These are phyloP conservation scores for Cercospora canescens DNA, from an alignment of 2,329 filamentous ascomycete genomes.

Conservation along the genomic window DNA sequence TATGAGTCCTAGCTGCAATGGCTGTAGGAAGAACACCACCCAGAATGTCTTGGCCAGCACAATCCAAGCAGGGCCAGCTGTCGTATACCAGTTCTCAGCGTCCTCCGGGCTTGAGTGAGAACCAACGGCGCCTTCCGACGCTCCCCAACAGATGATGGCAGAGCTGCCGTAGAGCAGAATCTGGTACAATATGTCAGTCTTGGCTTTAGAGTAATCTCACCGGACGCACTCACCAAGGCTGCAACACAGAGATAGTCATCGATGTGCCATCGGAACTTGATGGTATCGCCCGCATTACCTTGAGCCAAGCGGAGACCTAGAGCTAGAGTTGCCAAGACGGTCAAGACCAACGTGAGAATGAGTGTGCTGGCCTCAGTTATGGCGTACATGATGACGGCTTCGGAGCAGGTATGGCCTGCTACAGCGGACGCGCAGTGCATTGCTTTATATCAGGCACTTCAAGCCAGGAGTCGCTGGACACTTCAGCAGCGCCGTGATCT, in stretches of 20 bases:
- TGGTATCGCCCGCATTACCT: conserved; percentile 11
- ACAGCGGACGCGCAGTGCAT: neutral
- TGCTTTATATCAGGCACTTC: neutral
- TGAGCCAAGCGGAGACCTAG: conserved; percentile 11
- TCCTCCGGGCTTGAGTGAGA: conserved; percentile 15
- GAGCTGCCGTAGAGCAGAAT: conserved; percentile 15
- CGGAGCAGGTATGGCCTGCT: neutral
- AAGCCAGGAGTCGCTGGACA: neutral
- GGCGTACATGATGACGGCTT: conserved; percentile 11
- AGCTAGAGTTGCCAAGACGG: conserved; percentile 13
- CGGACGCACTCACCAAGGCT: conserved; percentile 10
- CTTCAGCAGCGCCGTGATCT: neutral
- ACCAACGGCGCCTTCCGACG: conserved; percentile 9
- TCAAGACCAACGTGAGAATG: conserved; percentile 13
- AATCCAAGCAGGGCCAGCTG: conserved; percentile 15
- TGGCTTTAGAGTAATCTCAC: neutral
- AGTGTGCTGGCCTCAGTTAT: conserved; percentile 16
- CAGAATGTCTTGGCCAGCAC: conserved; percentile 17
- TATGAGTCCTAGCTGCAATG: conserved; percentile 13
- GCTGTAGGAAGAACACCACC: conserved; percentile 17
- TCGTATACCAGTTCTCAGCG: conserved; percentile 17
- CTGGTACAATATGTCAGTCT: neutral
- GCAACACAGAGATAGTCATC: conserved; percentile 16
- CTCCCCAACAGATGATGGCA: conserved; percentile 15
- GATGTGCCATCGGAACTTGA: conserved; percentile 10